Base-by-base conservation (phyloP, 2,329 filamentous ascomycete species). In the Aspergillus sp. region DNA sequence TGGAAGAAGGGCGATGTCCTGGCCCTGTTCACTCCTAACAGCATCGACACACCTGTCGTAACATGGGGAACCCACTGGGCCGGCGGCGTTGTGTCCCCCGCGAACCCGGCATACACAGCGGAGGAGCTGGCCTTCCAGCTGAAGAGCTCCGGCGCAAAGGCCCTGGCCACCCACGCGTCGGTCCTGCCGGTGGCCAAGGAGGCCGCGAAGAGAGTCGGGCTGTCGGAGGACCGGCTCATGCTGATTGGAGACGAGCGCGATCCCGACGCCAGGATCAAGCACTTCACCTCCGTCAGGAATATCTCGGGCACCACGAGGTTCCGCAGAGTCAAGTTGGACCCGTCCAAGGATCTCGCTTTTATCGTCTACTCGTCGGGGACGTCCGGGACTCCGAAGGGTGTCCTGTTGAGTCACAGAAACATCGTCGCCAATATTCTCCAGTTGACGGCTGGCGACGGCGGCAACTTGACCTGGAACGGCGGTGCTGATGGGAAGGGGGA, bases 301-400 rank as follows among this genome's bases (percentile, higher is more conserved):
- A 72, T 75, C 13, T 72, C 74, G 2, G 69, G 75, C 3, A 66
- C 72, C 0, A 66, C 69, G 2, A 68, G 74, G 42, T 76, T 73
- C 48, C 68, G 75, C 12, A 72, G 72, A 34, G 66, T 76, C 4
- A 77, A 73, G 46, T 61, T 86, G 32, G 68, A 82, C 30, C 75
- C 84, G 0, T 69, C 71, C 30, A 78, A 76, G 36, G 86, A 94
- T 52, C 57, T 91, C 15, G 81, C 85, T 0, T 93, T 91, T 50
- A 61, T 95, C 36, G 85, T 93, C 1, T 95, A 93, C 58, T 86
- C 80, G 30, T 88, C 81, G 5, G 89, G 89, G 5, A 96, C 89
- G 0, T 95, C 89, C 0, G 89, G 89, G 2, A 65, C 86, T 31
- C 88, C 89, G 0, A 96, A 96, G 60, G 89, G 88, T 11, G 89